Evolutionary conservation across 352 stramenopile species (phyloP), one percentile per base, ranked within the genome.

Genomic region (Globisporangium mamillatum): DNA sequence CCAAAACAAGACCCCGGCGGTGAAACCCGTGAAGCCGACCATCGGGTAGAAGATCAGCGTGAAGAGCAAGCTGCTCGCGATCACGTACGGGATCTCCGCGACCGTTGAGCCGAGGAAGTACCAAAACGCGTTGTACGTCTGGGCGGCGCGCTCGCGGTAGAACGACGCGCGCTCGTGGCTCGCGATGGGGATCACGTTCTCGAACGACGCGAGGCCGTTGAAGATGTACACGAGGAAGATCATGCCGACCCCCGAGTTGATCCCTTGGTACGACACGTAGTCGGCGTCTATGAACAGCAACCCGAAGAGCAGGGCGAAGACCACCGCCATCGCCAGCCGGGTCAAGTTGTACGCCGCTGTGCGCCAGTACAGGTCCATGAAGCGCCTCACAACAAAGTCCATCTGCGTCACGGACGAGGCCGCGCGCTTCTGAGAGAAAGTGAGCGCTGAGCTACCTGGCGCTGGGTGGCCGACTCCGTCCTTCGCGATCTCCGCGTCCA

Each of bases 261-360:
- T 74, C 46, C 81, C 80, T 56, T 80, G 69, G 57, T 80, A 88
- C n/a, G 79, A 81, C 5, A 53, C 74, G 61, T 80, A 88, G 16
- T 82, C 69, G 25, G 74, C 69, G 22, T 69, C 72, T 9, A 78
- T 32, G 64, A 80, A 92, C 1, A 84, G 55, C 29, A 91, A 57
- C 0, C 81, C 84, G 44, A 81, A 79, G 1, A 80, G 56, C 32
- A 80, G 25, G 7, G 68, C 68, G 9, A 86, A 27, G 12, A 78
- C 64, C 6, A 79, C 36, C 3, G 78, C 38, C 20, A 86, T 74
- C 14, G 86, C 65, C 2, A 88, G 60, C n/a, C 91, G 80, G 4
- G 84, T 83, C 9, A 91, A 60, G 74, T 95, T 97, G 75, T 98
- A 98, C 64, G 79, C 78, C 29, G 91, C 88, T n/a, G 81, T 93